Evolutionary conservation across 768 basidiomycete species (phyloP), one percentile per base, ranked within the genome.

Genomic region (Serendipita sp.): DNA sequence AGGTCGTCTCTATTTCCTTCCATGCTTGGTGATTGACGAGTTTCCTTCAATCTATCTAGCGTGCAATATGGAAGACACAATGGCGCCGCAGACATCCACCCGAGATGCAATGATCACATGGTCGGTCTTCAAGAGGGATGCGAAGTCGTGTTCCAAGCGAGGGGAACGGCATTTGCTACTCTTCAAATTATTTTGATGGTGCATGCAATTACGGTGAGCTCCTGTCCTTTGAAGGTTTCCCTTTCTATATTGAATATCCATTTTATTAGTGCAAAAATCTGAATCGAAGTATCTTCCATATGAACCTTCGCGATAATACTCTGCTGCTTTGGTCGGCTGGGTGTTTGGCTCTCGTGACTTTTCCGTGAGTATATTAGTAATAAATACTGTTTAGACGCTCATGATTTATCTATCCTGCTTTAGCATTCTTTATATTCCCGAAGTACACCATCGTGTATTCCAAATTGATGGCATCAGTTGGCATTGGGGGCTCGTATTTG

Each of bases 101-200:
- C 68, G 1, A 68, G 16, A 24, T 60, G 56, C 28, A 60, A 60
- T 35, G 56, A 60, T 32, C 56, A 60, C 32, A 30, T 60, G 35
- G 56, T 60, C 10, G 56, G 56, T 37, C 56, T 60, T 24, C 56
- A 32, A 10, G 24, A 24, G 8, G 56, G 56, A 3, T 77, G 75
- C 45, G 64, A 70, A 24, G 70, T 73, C 44, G 74, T 77, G 4
- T 78, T 74, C 71, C 71, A 72, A 24, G 77, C 74, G 15, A 74
- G 77, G 47, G 71, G 71, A 0, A 73, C 75, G 1, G 73, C 73
- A 10, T 77, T 75, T 64, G 70, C 75, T 7, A 72, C 56, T 8
- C 16, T 60, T 71, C 2, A 65, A 74, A 13, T 71, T 24, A 44
- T 63, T 44, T 24, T 41, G 15, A 63, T 46, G 63, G 32, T 46